phyloP scores from a whole-genome alignment of 768 basidiomycete species.

The Dendrothele bispora region DNA sequence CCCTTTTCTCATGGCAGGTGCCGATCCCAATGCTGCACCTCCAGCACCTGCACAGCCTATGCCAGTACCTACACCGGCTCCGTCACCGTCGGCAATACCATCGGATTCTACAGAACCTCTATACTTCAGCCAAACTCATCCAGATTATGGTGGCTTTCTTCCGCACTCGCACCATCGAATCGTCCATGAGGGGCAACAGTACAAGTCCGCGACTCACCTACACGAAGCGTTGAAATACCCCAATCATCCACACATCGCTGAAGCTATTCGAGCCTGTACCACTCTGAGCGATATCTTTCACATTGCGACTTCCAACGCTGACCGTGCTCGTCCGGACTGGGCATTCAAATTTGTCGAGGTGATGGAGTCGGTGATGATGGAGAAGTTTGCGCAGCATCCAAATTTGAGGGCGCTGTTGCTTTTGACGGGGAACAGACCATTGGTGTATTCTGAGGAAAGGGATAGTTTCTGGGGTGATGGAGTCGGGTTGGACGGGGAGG shows the following conservation, averaged over 20 bases:
- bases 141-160: constrained; percentile 49
- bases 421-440: constrained; percentile 40
- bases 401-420: constrained; percentile 50
- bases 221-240: constrained; percentile 72
- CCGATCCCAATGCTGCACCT: constrained; percentile 2
- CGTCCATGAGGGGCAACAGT: constrained; percentile 50
- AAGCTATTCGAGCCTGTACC: constrained; percentile 47
- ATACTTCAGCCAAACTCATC: constrained; percentile 40
- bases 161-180: constrained; percentile 69
- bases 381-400: constrained; percentile 74
- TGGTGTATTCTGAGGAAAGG: constrained; percentile 53
- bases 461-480: constrained; percentile 76
- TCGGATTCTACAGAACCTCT: no score
- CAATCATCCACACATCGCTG: constrained; percentile 49
- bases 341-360: constrained; percentile 47
- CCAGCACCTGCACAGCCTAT: background rate
- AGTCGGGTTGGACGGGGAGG: constrained; percentile 25
- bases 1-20: constrained; percentile 8
- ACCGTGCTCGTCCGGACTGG: constrained; percentile 53
- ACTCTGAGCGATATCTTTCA: constrained; percentile 38
- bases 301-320: constrained; percentile 28
- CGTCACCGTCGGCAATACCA: constrained; percentile 11
- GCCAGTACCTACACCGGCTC: background rate
- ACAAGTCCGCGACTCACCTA: constrained; percentile 74
- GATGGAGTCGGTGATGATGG: constrained; percentile 68